Percentiles rank a stretch among this genome's conserved stretches.
These are phyloP conservation scores for Candida sp. DNA, from an alignment of 1,139 yeast genomes.

Conservation along the genomic window DNA sequence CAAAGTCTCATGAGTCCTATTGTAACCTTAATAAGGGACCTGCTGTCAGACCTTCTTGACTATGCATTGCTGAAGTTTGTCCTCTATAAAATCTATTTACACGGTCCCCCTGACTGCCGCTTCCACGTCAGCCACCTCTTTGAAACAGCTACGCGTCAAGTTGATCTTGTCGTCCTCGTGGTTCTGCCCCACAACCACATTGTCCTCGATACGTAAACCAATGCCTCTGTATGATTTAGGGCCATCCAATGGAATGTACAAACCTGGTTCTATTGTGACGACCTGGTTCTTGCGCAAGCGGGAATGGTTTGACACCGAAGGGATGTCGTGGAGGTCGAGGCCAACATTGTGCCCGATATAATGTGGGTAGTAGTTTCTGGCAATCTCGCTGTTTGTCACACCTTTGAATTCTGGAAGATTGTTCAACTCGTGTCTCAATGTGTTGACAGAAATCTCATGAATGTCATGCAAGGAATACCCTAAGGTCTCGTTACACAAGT, in stretches of 20 bases:
- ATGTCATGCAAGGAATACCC: constrained; percentile 71
- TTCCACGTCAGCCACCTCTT: constrained; percentile 85
- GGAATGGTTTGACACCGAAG: constrained; percentile 57
- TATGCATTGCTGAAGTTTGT: neutral
- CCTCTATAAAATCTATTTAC: constrained; percentile 42
- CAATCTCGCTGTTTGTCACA: constrained; percentile 54
- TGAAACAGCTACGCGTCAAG: constrained; percentile 81
- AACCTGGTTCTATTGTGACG: constrained; percentile 93
- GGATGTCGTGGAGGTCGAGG: constrained; percentile 88
- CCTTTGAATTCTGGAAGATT: constrained; percentile 67
- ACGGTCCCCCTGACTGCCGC: constrained; percentile 45
- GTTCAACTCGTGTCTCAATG: constrained; percentile 64
- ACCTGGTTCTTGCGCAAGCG: constrained; percentile 68
- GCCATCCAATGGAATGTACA: constrained; percentile 75
- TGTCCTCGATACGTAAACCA: constrained; percentile 96
- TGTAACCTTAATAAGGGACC: too few species aligned
- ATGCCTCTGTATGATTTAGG: constrained; percentile 87
- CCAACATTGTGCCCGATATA: constrained; percentile 97
- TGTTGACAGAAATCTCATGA: constrained; percentile 68
- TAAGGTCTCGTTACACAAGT: constrained; percentile 56
- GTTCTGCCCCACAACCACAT: constrained; percentile 73
- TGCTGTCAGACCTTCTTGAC: neutral
- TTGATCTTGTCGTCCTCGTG: constrained; percentile 52
- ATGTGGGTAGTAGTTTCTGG: constrained; percentile 79
- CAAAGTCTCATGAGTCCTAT: too few species aligned